Percentiles rank a stretch among this genome's conserved stretches.
These are phyloP conservation scores for Pseudozyma sp. DNA, from an alignment of 1,284 basidiomycete genomes.

Conservation along the genomic window DNA sequence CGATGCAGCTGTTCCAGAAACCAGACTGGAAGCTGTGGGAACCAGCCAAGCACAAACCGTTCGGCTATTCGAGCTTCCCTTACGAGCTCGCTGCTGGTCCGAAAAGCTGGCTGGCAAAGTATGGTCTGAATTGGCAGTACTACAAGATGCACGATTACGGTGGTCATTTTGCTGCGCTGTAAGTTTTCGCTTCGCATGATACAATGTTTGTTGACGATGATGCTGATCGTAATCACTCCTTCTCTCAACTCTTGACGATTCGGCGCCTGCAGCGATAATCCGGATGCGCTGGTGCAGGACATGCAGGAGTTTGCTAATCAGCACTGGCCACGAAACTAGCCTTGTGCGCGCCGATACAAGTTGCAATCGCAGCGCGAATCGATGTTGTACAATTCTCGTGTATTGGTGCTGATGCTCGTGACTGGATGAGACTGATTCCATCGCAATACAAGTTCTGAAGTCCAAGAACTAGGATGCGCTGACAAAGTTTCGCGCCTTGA, in stretches of 20 bases:
- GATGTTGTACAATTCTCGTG: too few relatives aligned
- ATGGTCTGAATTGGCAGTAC: conserved; percentile 38
- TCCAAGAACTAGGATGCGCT: conserved; percentile 39
- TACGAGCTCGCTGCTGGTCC: conserved; percentile 50
- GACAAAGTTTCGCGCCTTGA: conserved; percentile 65
- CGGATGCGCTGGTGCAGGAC: conserved; percentile 42
- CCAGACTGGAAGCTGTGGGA: conserved; percentile 36
- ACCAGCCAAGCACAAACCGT: conserved; percentile 35
- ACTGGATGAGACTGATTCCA: too few relatives aligned
- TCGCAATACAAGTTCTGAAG: not conserved
- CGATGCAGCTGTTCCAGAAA: conserved; percentile 13
- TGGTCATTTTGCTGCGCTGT: conserved; percentile 61
- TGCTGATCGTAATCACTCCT: not conserved
- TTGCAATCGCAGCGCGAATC: not conserved
- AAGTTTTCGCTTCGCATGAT: conserved; percentile 16
- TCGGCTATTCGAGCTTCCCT: conserved; percentile 43
- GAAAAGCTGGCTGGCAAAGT: conserved; percentile 38
- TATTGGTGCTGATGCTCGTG: not conserved
- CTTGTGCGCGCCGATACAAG: too few relatives aligned
- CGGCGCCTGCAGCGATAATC: conserved; percentile 31
- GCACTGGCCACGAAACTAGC: conserved; percentile 39
- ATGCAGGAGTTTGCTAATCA: conserved; percentile 49
- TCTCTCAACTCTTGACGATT: not conserved
- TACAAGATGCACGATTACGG: conserved; percentile 53
- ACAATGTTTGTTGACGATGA: not conserved